These are phyloP conservation scores for Thraustotheca clavata DNA, from an alignment of 352 stramenopile genomes.

Conservation along the genomic window DNA sequence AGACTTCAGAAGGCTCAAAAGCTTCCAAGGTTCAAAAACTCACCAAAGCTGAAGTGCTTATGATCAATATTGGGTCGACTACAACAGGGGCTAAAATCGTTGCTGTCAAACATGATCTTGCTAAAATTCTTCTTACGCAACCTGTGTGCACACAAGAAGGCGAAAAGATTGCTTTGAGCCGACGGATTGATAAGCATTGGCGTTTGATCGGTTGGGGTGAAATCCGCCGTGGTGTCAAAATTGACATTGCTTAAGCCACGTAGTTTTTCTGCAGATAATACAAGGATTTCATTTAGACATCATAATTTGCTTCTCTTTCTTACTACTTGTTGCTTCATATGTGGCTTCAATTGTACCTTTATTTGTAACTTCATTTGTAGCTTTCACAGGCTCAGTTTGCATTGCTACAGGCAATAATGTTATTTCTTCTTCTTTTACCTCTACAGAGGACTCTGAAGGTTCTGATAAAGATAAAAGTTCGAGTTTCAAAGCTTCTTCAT, in stretches of 20 bases:
- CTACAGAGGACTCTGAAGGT: not conserved
- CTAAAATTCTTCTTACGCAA: conserved; percentile 98
- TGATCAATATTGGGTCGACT: conserved; percentile 99
- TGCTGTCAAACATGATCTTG: conserved; percentile 95
- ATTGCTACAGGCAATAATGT: not conserved
- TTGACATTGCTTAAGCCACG: conserved; percentile 60
- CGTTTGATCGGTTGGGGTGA: conserved; percentile 99
- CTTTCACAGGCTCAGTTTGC: not conserved
- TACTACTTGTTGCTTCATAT: not conserved
- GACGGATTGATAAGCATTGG: conserved; percentile 99
- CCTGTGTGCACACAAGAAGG: conserved; percentile 99
- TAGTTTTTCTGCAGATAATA: not conserved
- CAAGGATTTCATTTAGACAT: conserved; percentile 13
- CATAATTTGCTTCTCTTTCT: not conserved
- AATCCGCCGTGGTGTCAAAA: conserved; percentile 96
- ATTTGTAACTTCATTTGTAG: not conserved
- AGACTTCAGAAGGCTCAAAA: conserved; percentile 98
- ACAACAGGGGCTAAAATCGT: conserved; percentile 94
- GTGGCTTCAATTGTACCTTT: not conserved
- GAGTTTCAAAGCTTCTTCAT: conserved; percentile 6
- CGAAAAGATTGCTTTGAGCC: conserved; percentile 99
- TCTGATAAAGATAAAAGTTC: not conserved
- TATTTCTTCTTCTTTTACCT: too few species aligned
- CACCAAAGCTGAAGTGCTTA: conserved; percentile 98
- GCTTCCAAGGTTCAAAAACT: conserved; percentile 99